These are phyloP conservation scores for Phialophora macrospora DNA, from an alignment of 2,329 filamentous ascomycete genomes.

Conservation along the genomic window DNA sequence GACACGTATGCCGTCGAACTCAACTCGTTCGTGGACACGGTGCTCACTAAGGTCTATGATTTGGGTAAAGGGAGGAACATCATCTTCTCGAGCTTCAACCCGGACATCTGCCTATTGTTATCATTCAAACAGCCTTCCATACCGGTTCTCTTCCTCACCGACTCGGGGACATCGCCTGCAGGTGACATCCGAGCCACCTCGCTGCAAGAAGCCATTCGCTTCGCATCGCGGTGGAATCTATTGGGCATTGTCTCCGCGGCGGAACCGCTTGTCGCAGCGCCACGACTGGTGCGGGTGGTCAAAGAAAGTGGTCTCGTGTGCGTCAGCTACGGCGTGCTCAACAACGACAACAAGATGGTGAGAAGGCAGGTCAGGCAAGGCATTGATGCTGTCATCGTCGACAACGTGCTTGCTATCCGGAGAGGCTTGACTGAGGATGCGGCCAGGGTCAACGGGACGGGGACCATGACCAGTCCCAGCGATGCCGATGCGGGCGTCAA, in stretches of 20 bases:
- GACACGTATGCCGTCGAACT: slow-evolving; percentile 94
- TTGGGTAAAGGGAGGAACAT: slow-evolving; percentile 81
- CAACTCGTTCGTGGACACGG: slow-evolving; percentile 94
- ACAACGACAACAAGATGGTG: slow-evolving; percentile 85
- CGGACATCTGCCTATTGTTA: slow-evolving; percentile 90
- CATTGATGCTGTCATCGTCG: slow-evolving; percentile 97
- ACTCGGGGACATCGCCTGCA: slow-evolving; percentile 79
- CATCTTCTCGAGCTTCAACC: slow-evolving; percentile 97
- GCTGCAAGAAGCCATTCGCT: slow-evolving; percentile 92
- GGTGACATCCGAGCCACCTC: slow-evolving; percentile 89
- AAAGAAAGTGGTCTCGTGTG: slow-evolving; percentile 94
- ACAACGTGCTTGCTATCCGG: slow-evolving; percentile 89
- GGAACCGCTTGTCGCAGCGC: slow-evolving; percentile 85
- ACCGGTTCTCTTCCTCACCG: slow-evolving; percentile 90
- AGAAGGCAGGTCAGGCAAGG: slow-evolving; percentile 92
- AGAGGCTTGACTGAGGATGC: slow-evolving; percentile 72
- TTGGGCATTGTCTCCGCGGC: slow-evolving; percentile 89
- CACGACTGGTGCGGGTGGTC: slow-evolving; percentile 85
- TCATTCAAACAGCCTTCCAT: slow-evolving; percentile 98
- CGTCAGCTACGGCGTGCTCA: slow-evolving; percentile 88
- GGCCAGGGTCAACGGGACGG: slow-evolving; percentile 9
- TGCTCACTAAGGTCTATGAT: slow-evolving; percentile 88
- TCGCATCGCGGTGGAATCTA: slow-evolving; percentile 92
- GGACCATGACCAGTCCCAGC: neutral
- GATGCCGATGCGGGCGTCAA: neutral